Evolutionary conservation across 2,329 filamentous ascomycete genomes (phyloP), one percentile per base, ranked within the genome.

Genomic region (Didymella lethalis): DNA sequence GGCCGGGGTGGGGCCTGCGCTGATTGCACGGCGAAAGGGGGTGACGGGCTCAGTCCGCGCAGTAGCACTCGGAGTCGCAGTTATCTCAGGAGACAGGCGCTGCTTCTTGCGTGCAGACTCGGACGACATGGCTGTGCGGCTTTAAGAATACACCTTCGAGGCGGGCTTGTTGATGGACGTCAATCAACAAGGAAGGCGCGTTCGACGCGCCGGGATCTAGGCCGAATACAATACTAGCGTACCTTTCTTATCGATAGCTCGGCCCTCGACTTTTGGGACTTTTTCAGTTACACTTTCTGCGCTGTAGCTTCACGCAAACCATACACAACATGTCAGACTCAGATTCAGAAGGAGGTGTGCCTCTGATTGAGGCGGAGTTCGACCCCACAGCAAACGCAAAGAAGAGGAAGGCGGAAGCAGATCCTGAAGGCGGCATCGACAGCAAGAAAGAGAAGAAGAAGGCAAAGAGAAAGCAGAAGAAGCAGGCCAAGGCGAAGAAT

Each of bases 401-500:
- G 57, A 81, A 82, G 69, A 73, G 79, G 44, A 83, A 82, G 69
- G 74, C 79, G 31, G 70, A 71, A 25, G 64, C 66, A 7, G 74
- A 75, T 25, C 54, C 65, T 12, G 72, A 73, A 43, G 65, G 65
- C 18, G 73, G 68, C 52, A 65, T 66, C 36, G 75, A 75, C 51
- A 68, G 59, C 67, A 78, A 76, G 60, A 74, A 76, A 49, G 72
- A 70, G 18, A 64, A 61, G 50, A 73, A 76, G 66, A 71, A 75
- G 69, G 70, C 72, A 44, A 74, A 75, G 72, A 74, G 62, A 62
- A 85, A 85, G 72, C 73, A 77, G 53, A 90, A 83, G 79, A 89
- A 86, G 78, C 83, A 82, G 61, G 81, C 81, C 70, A 82, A 85
- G 71, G 78, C 80, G 53, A 81, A 84, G 57, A 88, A 92, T 72